Evolutionary conservation across 2,329 filamentous ascomycete genomes (phyloP).

Genomic region (Acephala macrosclerotiorum): DNA sequence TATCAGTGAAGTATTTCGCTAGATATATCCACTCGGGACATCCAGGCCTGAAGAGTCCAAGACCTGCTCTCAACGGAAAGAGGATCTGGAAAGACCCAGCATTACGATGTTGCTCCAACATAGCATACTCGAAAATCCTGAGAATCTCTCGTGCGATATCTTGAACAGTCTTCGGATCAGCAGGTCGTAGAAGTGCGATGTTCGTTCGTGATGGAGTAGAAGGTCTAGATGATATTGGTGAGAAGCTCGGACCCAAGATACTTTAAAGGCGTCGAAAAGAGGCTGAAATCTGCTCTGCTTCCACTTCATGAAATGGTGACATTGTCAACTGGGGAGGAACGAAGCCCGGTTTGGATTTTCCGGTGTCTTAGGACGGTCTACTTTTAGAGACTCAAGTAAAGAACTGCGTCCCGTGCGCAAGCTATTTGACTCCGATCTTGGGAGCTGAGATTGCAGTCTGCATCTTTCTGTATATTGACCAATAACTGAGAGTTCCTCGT

Average conservation of each 20-base stretch:
- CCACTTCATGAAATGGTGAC: too few relatives aligned
- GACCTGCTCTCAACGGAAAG: constrained; percentile 23
- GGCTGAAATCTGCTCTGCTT: too few relatives aligned
- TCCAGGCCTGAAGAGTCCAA: constrained; percentile 26
- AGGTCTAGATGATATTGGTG: neutral
- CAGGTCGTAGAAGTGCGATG: constrained; percentile 24
- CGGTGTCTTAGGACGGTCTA: too few relatives aligned
- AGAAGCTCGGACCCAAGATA: neutral
- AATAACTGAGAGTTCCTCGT: too few relatives aligned
- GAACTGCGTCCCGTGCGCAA: too few relatives aligned
- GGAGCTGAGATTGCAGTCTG: too few relatives aligned
- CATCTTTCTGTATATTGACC: too few relatives aligned
- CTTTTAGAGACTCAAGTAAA: too few relatives aligned
- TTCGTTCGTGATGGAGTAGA: constrained; percentile 20
- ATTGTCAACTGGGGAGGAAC: too few relatives aligned
- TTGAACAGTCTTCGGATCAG: constrained; percentile 28
- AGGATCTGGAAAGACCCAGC: constrained; percentile 28
- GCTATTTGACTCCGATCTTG: too few relatives aligned
- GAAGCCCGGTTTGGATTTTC: too few relatives aligned
- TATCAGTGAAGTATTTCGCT: constrained; percentile 18
- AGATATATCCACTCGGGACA: constrained; percentile 26
- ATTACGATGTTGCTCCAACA: constrained; percentile 21
- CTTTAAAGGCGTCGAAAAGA: too few relatives aligned
- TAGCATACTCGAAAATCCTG: constrained; percentile 16
- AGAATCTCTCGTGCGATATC: constrained; percentile 26